Evolutionary conservation across 148 eudicot genomes (phyloP).

Genomic region (Spergularia marina): DNA sequence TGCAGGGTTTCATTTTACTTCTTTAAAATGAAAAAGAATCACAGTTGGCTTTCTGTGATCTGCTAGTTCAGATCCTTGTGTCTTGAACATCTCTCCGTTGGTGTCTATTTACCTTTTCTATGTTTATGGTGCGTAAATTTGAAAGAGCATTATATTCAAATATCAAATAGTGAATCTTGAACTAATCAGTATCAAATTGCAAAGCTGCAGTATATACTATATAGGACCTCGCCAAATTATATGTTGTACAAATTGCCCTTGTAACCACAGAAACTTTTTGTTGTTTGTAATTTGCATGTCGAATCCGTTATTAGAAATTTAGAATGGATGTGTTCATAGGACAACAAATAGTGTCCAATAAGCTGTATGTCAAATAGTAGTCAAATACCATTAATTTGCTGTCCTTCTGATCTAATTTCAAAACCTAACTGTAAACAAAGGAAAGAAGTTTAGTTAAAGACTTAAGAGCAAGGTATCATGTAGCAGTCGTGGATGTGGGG

Average conservation of each 20-base stretch:
- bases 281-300: neutral
- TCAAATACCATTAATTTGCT: too few species aligned
- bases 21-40: neutral
- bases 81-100: neutral
- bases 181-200: too few species aligned
- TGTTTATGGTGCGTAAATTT: neutral
- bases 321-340: too few species aligned
- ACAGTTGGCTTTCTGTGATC: neutral
- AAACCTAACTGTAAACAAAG: too few species aligned
- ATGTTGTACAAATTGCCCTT: neutral
- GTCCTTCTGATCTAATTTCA: neutral
- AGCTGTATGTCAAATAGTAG: too few species aligned
- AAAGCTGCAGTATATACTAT: too few species aligned
- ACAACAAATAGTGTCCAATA: too few species aligned
- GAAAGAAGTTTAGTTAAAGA: too few species aligned
- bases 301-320: neutral
- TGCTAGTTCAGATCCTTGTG: neutral
- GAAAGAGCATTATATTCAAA: neutral
- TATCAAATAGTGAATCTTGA: neutral
- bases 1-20: neutral
- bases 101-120: too few species aligned
- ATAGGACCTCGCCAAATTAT: too few species aligned
- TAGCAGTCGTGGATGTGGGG: too few species aligned
- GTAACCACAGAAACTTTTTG: neutral
- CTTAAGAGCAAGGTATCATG: too few species aligned